phyloP scores from a whole-genome alignment of 2,329 filamentous ascomycete genomes.

The Gliomastix tumulicola region DNA sequence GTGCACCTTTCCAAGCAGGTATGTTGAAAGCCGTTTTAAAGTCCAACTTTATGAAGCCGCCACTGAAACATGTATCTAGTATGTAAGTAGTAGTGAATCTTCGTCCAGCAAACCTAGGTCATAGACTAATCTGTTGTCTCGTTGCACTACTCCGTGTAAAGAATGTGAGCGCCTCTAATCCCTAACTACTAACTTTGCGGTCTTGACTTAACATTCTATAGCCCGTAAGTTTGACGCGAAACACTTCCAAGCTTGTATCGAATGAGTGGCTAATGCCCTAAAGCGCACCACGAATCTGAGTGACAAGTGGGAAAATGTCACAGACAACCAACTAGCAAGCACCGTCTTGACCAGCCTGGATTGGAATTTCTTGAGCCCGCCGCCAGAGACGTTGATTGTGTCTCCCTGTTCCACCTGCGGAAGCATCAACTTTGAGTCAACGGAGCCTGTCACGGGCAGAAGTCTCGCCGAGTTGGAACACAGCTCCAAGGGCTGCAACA shows the following conservation, averaged over 20 bases:
- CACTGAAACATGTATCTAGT: too few species aligned
- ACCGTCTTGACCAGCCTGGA: neutral
- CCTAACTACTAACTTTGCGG: neutral
- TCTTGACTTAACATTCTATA: neutral
- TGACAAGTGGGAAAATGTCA: neutral
- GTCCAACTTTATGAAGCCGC: too few species aligned
- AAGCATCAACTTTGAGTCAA: neutral
- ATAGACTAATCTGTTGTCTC: too few species aligned
- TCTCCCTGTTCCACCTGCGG: neutral
- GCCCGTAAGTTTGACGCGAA: neutral
- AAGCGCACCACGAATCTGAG: neutral
- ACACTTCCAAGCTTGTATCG: too few species aligned
- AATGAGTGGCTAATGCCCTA: too few species aligned
- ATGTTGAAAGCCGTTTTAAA: too few species aligned
- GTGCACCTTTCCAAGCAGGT: too few species aligned
- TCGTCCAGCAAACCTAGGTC: too few species aligned
- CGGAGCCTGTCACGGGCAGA: neutral
- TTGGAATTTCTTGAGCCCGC: neutral
- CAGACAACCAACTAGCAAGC: neutral
- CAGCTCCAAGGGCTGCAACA: neutral
- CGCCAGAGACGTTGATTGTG: neutral
- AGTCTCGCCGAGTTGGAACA: neutral
- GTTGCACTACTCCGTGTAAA: too few species aligned
- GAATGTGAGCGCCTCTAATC: neutral
- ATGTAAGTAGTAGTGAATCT: too few species aligned